Evolutionary conservation across 345 rosid species (phyloP).

Genomic region (Gossypium bickii): DNA sequence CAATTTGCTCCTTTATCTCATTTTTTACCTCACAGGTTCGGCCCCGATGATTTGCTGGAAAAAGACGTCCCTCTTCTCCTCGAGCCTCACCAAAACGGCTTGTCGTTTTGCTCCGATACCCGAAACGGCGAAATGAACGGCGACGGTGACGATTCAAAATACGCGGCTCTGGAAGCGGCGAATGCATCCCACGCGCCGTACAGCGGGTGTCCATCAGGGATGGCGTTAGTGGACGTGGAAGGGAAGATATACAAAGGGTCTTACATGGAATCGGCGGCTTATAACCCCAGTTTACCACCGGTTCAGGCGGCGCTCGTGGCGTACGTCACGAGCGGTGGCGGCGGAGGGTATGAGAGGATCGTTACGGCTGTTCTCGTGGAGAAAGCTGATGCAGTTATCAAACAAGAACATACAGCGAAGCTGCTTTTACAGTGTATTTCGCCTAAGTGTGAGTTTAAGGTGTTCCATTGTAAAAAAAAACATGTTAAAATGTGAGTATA

Average conservation of each 20-base stretch:
- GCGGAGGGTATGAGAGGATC: slow-evolving; percentile 74
- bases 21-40: slow-evolving; percentile 72
- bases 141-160: slow-evolving; percentile 22
- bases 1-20: slow-evolving; percentile 40
- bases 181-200: slow-evolving; percentile 86
- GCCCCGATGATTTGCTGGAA: slow-evolving; percentile 70
- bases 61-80: slow-evolving; percentile 60
- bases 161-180: slow-evolving; percentile 72
- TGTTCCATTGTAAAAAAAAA: slow-evolving; percentile 44
- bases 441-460: slow-evolving; percentile 63
- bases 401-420: slow-evolving; percentile 68
- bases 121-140: slow-evolving; percentile 15
- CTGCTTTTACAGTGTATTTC: slow-evolving; percentile 55
- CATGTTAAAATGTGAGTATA: not conserved
- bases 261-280: slow-evolving; percentile 90
- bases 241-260: slow-evolving; percentile 79
- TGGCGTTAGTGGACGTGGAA: slow-evolving; percentile 65
- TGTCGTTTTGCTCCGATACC: slow-evolving; percentile 19
- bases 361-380: slow-evolving; percentile 70
- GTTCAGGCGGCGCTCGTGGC: slow-evolving; percentile 90
- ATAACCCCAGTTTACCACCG: slow-evolving; percentile 89
- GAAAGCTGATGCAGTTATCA: slow-evolving; percentile 58
- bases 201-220: slow-evolving; percentile 84
- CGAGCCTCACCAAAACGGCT: slow-evolving; percentile 53
- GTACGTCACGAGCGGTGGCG: slow-evolving; percentile 52